These are phyloP conservation scores for Leccinum aurantiacum DNA, from an alignment of 768 basidiomycete species.

Conservation along the genomic window DNA sequence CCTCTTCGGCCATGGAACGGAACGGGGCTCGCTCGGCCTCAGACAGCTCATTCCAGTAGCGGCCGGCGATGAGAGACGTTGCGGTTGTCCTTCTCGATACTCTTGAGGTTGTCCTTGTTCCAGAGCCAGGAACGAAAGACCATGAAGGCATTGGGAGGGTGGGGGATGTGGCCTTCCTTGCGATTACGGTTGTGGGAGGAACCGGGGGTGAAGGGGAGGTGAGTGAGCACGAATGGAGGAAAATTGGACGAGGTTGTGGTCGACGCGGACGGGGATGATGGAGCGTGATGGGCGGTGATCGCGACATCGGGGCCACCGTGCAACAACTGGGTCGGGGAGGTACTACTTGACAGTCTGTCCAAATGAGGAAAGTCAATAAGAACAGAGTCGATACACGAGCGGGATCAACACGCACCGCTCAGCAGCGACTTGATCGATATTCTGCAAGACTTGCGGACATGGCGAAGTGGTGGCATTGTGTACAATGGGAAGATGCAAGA, in stretches of 20 bases:
- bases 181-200: conserved; percentile 43
- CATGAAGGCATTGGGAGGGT: conserved; percentile 87
- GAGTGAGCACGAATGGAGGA: conserved; percentile 22
- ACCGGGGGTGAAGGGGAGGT: conserved; percentile 30
- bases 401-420: conserved; percentile 30
- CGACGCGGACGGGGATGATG: conserved; percentile 14
- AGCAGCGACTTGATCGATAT: conserved; percentile 41
- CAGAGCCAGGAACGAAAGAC: conserved; percentile 73
- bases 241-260: conserved; percentile 19
- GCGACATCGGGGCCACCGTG: conserved; percentile 20
- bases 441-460: conserved; percentile 44
- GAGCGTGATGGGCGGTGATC: conserved; percentile 2
- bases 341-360: conserved; percentile 28
- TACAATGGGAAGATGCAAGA: background rate
- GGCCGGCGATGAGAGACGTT: conserved; percentile 69
- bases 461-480: conserved; percentile 35
- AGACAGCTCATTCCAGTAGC: conserved; percentile 61
- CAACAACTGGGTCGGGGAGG: conserved; percentile 17
- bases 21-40: conserved; percentile 48
- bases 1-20: conserved; percentile 36
- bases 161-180: conserved; percentile 56
- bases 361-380: conserved; percentile 37
- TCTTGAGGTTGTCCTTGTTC: conserved; percentile 47
- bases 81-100: conserved; percentile 67
- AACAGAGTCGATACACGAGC: conserved; percentile 21